Percentiles rank a stretch among this genome's conserved stretches.
phyloP scores from a whole-genome alignment of 768 basidiomycete species.

The Xerocomellus intermedius region DNA sequence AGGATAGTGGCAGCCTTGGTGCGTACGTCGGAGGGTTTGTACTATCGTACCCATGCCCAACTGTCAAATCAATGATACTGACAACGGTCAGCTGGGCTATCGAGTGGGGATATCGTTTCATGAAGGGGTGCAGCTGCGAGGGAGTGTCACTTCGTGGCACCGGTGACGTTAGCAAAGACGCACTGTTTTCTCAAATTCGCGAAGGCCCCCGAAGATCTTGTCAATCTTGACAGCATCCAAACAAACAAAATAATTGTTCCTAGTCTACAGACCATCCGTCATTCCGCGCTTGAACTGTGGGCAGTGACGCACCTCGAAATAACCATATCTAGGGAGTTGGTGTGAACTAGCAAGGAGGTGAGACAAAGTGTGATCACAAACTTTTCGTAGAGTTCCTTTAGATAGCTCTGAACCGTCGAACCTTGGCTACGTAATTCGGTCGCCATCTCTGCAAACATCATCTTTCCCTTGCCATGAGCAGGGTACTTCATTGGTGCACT shows the following conservation, averaged over 20 bases:
- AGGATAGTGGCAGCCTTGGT: slow-evolving; percentile 67
- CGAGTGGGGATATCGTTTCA: slow-evolving; percentile 51
- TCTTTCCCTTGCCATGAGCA: slow-evolving; percentile 36
- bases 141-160: background rate
- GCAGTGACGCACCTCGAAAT: slow-evolving; percentile 55
- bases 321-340: slow-evolving; percentile 57
- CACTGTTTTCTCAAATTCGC: slow-evolving; percentile 50
- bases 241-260: slow-evolving; percentile 82
- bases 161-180: slow-evolving; percentile 2
- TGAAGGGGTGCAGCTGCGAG: slow-evolving; percentile 18
- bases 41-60: slow-evolving; percentile 64
- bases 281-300: background rate
- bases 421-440: slow-evolving; percentile 48
- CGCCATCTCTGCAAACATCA: slow-evolving; percentile 69
- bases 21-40: slow-evolving; percentile 62
- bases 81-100: slow-evolving; percentile 62
- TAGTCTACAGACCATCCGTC: slow-evolving; percentile 47
- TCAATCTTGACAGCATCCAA: slow-evolving; percentile 64
- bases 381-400: slow-evolving; percentile 64
- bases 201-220: slow-evolving; percentile 63
- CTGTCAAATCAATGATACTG: slow-evolving; percentile 72
- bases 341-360: background rate
- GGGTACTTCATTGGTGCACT: background rate
- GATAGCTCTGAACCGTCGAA: slow-evolving; percentile 51
- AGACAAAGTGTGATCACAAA: slow-evolving; percentile 27